Base-by-base conservation (phyloP, 2,329 filamentous ascomycete species). In the Incumbomyces delicatus region DNA sequence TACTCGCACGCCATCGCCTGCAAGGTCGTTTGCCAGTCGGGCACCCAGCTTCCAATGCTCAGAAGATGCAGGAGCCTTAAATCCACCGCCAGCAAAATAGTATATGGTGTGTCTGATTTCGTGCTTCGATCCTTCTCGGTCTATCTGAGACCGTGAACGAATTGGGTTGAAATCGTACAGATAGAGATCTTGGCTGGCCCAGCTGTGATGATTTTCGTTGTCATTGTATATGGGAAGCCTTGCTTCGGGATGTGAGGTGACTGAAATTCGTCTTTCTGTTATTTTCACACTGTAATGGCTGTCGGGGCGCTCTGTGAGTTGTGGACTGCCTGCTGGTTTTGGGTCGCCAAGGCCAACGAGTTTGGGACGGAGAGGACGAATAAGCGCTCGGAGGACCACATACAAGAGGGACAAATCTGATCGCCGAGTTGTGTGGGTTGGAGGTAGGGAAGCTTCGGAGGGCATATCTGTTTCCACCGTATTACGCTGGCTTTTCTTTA, bases 41-140 rank as follows among this genome's bases (percentile, higher is more conserved):
- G 69, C 63, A 42, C 68, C 64, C 6, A 78, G 59, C 5, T 64
- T 64, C 75, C 75, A 80, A 50, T 80, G 77, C 40, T 75, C 65
- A 0, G 60, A 53, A 2, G 65, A 67, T 0, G 77, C 70, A 0
- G 72, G 72, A 52, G 63, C 64, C 49, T 74, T 73, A 71, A 76
- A 80, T 2, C 73, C 74, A 6, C 76, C 76, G 1, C 76, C 77
- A 0, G 67, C 66, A 51, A 77, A 77, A 49, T 78, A 80, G 50
- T 75, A 71, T 18, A 80, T 61, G 3, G 64, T 58, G 53, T 59
- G 48, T 46, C 11, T 47, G 41, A 14, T 20, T 46, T 35, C 30
- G 29, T 27, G 45, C 29, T 36, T 43, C 12, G 40, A 8, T 4
- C 31, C 31, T 4, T 43, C 29, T 17, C 40, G 31, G n/a, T 34